Evolutionary conservation across 768 basidiomycete species (phyloP).

Genomic region (Hortiboletus campestris): DNA sequence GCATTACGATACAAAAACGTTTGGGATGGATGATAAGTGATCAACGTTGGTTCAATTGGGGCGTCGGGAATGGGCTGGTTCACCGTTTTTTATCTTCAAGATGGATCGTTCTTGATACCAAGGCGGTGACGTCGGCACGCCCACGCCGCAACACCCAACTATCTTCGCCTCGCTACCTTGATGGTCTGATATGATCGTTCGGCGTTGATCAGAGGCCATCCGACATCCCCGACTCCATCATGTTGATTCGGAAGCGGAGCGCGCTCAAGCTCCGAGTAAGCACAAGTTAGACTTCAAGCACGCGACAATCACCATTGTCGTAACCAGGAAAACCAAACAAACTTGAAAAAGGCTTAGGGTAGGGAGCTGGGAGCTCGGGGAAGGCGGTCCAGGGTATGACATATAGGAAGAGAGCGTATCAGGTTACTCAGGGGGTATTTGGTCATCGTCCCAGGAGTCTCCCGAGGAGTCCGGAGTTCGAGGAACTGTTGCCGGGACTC

Average conservation of each 20-base stretch:
- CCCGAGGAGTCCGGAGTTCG: constrained; percentile 21
- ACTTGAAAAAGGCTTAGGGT: not conserved
- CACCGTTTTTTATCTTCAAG: no score
- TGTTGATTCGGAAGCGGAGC: no score
- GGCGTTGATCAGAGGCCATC: no score
- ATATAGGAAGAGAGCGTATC: not conserved
- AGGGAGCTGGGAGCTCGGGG: not conserved
- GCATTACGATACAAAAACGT: no score
- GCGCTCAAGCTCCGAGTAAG: no score
- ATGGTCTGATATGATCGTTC: not conserved
- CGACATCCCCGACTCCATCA: no score
- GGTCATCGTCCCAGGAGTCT: constrained; percentile 21
- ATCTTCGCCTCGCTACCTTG: not conserved
- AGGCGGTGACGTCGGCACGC: no score
- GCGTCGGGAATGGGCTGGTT: no score
- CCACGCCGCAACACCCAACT: not conserved
- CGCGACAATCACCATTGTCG: not conserved
- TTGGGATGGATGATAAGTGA: no score
- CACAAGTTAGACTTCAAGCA: not conserved
- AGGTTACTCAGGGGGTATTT: not conserved
- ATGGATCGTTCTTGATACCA: no score
- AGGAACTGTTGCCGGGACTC: not conserved
- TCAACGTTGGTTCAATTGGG: no score
- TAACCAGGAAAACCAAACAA: no score
- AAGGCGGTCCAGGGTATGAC: not conserved